Percentiles rank a stretch among this genome's conserved stretches.
Conservation (phyloP, 1,284 basidiomycete genomes). For the Porodaedalea pini region DNA sequence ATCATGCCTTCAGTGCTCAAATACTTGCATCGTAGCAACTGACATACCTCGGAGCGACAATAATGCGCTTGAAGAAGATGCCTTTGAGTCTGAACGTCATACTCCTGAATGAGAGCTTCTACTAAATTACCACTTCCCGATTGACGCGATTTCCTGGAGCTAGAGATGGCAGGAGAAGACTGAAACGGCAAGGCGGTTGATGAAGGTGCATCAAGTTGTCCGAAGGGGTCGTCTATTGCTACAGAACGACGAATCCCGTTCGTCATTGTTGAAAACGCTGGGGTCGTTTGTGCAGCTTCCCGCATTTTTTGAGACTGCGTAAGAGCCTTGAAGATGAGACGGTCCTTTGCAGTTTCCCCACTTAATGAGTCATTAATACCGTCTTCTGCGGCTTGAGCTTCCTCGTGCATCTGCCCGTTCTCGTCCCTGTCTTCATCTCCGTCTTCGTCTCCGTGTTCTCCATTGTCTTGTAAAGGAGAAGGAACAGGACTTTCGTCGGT, state of each 20-base stretch:
- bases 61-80: constrained; percentile 85
- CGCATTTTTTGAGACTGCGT: constrained; percentile 28
- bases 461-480: constrained; percentile 20
- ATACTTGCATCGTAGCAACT: constrained; percentile 20
- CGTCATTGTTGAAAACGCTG: constrained; percentile 59
- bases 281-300: constrained; percentile 66
- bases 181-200: constrained; percentile 48
- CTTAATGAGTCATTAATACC: constrained; percentile 22
- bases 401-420: constrained; percentile 28
- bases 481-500: constrained; percentile 36
- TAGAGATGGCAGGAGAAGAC: constrained; percentile 63
- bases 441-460: constrained; percentile 37
- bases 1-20: constrained; percentile 18
- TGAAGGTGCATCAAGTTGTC: constrained; percentile 54
- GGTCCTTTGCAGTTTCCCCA: constrained; percentile 28
- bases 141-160: constrained; percentile 42
- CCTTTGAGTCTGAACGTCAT: constrained; percentile 63
- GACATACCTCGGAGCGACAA: constrained; percentile 80
- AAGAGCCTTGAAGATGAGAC: constrained; percentile 23
- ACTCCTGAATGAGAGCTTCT: constrained; percentile 59
- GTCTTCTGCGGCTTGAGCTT: constrained; percentile 16
- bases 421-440: constrained; percentile 22
- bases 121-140: constrained; percentile 43
- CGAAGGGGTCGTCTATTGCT: constrained; percentile 68
- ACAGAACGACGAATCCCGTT: constrained; percentile 48